Percentiles rank a stretch among this genome's conserved stretches.
Evolutionary conservation across 2,329 filamentous ascomycete species (phyloP).

Genomic region (Neopestalotiopsis rosae): DNA sequence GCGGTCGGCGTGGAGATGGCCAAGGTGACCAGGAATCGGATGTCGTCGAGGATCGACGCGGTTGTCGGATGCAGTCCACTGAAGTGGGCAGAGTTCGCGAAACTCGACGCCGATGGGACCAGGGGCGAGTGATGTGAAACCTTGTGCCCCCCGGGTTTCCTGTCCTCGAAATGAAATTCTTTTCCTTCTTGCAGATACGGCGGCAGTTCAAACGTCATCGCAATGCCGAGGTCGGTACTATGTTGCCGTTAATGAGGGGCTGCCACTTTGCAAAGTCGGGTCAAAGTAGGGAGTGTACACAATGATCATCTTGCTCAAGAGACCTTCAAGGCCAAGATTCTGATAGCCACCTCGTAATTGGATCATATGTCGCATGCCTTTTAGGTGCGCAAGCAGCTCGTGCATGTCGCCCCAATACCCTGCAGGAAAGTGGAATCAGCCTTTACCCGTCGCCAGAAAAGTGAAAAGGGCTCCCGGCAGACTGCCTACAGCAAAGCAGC

Average conservation of each 20-base stretch:
- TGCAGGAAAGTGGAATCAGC: background rate
- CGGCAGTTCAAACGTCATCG: constrained; percentile 51
- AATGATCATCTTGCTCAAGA: constrained; percentile 20
- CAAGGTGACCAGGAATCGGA: constrained; percentile 51
- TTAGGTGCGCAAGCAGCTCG: constrained; percentile 17
- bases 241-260: background rate
- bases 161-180: constrained; percentile 48
- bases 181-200: constrained; percentile 46
- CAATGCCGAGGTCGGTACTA: constrained; percentile 54
- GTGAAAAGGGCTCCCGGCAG: background rate
- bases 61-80: constrained; percentile 52
- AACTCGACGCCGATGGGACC: constrained; percentile 46
- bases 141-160: constrained; percentile 44
- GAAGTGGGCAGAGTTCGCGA: constrained; percentile 45
- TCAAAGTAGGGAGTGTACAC: constrained; percentile 3
- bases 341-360: constrained; percentile 17
- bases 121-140: constrained; percentile 54
- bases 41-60: constrained; percentile 56
- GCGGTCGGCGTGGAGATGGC: constrained; percentile 45
- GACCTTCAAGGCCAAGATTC: constrained; percentile 17
- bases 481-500: background rate
- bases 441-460: background rate
- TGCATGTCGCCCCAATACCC: constrained; percentile 18
- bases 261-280: background rate
- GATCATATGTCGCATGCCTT: constrained; percentile 16